phyloP scores from a whole-genome alignment of 2,329 filamentous ascomycete genomes.

The Alternaria postmessia region DNA sequence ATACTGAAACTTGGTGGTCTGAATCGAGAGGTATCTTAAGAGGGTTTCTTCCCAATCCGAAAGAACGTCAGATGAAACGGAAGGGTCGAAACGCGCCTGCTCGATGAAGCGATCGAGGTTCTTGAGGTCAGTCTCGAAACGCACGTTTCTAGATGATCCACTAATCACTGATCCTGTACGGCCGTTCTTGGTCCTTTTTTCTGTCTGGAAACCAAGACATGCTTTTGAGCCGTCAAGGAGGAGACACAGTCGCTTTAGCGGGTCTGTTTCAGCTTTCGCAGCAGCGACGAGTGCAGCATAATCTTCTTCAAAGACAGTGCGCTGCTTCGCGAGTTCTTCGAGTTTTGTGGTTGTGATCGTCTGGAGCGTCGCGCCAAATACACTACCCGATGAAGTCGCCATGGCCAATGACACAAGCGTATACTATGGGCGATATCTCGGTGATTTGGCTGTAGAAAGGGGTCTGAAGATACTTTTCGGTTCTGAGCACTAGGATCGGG shows the following conservation, averaged over 20 bases:
- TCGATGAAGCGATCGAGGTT: constrained; percentile 49
- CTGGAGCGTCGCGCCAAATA: constrained; percentile 47
- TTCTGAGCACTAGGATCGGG: background rate
- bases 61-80: constrained; percentile 44
- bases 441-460: background rate
- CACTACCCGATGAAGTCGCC: constrained; percentile 38
- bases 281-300: constrained; percentile 27
- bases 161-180: constrained; percentile 27
- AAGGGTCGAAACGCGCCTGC: constrained; percentile 49
- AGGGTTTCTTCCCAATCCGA: constrained; percentile 44
- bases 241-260: constrained; percentile 32
- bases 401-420: constrained; percentile 13
- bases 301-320: constrained; percentile 41
- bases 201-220: constrained; percentile 37
- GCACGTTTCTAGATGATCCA: constrained; percentile 27
- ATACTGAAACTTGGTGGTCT: constrained; percentile 49
- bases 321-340: constrained; percentile 49
- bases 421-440: too few species aligned
- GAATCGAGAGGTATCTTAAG: constrained; percentile 41
- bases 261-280: constrained; percentile 25
- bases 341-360: constrained; percentile 49
- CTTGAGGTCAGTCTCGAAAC: constrained; percentile 38
- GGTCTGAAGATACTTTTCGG: background rate
- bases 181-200: constrained; percentile 15
- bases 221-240: constrained; percentile 42